phyloP scores from a whole-genome alignment of 2,329 filamentous ascomycete species.

The Hypoxylon sp. region DNA sequence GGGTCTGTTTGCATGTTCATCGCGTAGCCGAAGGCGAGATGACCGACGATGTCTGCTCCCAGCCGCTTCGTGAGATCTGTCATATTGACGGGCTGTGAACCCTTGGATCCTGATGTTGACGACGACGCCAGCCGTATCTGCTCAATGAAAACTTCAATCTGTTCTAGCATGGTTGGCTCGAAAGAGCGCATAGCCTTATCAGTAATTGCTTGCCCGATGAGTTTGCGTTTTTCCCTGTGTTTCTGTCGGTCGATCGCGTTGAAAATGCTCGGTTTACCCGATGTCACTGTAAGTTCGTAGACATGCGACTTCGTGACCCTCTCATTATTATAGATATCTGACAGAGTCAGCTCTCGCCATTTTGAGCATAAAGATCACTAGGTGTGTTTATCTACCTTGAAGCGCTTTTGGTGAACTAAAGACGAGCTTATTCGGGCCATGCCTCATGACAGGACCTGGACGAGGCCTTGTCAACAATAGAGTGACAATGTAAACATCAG shows the following conservation, averaged over 20 bases:
- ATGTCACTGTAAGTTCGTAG: constrained; percentile 11
- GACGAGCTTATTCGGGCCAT: constrained; percentile 39
- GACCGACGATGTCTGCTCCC: constrained; percentile 34
- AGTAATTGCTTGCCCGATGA: constrained; percentile 31
- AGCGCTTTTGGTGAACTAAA: constrained; percentile 39
- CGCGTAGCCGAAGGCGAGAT: constrained; percentile 35
- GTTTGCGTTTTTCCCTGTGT: constrained; percentile 26
- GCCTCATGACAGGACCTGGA: constrained; percentile 33
- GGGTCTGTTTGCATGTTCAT: constrained; percentile 33
- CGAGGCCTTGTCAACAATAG: not conserved
- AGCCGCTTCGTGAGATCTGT: constrained; percentile 21
- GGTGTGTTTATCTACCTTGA: constrained; percentile 11
- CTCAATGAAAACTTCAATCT: constrained; percentile 36
- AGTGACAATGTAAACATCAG: not conserved
- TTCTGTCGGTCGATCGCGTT: constrained; percentile 6
- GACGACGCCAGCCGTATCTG: constrained; percentile 1
- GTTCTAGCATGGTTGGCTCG: constrained; percentile 37
- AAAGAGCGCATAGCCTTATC: constrained; percentile 37
- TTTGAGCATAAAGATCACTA: too few species aligned
- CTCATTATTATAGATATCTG: constrained; percentile 37
- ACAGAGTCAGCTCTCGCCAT: too few species aligned
- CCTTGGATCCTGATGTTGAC: not conserved
- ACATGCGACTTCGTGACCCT: constrained; percentile 25
- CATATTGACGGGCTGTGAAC: constrained; percentile 37
- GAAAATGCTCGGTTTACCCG: not conserved